phyloP scores from a whole-genome alignment of 1,139 yeast species.

The Debaryomyces singareniensis region DNA sequence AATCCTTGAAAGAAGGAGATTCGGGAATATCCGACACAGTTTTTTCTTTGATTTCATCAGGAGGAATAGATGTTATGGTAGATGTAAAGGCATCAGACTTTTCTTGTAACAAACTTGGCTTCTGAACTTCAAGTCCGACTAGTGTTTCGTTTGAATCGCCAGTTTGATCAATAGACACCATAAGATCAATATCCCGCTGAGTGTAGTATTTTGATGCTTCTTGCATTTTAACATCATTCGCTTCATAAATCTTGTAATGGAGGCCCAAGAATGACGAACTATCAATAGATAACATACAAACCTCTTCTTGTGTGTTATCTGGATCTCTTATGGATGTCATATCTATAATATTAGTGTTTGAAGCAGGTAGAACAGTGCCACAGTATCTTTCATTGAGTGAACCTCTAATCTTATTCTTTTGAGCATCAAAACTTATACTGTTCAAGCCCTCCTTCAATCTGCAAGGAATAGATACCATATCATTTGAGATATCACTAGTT shows the following conservation, averaged over 20 bases:
- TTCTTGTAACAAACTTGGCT: too few species aligned
- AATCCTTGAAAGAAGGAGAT: too few species aligned
- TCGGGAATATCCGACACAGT: too few species aligned
- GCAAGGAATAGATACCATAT: conserved; percentile 17
- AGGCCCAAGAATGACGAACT: conserved; percentile 50
- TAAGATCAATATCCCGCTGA: conserved; percentile 24
- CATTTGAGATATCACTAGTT: conserved; percentile 17
- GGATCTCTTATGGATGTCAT: conserved; percentile 29
- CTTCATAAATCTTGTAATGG: conserved; percentile 39
- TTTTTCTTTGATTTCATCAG: too few species aligned
- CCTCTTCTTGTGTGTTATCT: conserved; percentile 18
- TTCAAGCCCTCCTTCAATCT: conserved; percentile 42
- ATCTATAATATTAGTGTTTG: conserved; percentile 43
- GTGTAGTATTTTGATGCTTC: conserved; percentile 26
- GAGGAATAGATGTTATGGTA: too few species aligned
- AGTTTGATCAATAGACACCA: conserved; percentile 9
- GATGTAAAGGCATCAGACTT: too few species aligned
- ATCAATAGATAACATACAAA: conserved; percentile 46
- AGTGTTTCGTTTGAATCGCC: conserved; percentile 21
- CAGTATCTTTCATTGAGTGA: conserved; percentile 43
- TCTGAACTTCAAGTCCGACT: conserved; percentile 10
- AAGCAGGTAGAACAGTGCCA: conserved; percentile 57
- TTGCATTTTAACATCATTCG: conserved; percentile 17
- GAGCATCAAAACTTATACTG: conserved; percentile 33
- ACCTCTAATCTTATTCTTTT: conserved; percentile 23